A percentile compares a stretch with the other conserved stretches of the same genome.
These are phyloP conservation scores for Pleurotus tuber-regium DNA, from an alignment of 768 basidiomycete species.

Conservation along the genomic window DNA sequence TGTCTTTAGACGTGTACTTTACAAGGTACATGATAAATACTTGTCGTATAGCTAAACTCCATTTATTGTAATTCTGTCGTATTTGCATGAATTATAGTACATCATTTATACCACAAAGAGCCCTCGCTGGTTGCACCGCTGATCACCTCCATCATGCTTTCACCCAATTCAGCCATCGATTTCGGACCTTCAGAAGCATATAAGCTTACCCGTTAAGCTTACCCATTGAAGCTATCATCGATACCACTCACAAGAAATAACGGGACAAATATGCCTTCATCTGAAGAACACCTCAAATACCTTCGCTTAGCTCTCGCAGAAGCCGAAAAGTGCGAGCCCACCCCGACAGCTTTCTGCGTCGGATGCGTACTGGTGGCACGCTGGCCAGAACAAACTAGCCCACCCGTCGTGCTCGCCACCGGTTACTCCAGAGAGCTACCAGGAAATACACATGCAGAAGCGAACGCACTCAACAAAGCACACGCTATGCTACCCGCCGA, in stretches of 20 bases:
- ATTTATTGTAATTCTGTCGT: too few species aligned
- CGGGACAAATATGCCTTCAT: neutral
- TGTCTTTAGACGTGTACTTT: too few species aligned
- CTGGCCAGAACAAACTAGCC: slow-evolving; percentile 32
- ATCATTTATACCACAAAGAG: neutral
- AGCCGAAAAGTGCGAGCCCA: slow-evolving; percentile 67
- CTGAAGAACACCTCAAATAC: slow-evolving; percentile 32
- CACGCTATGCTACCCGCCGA: slow-evolving; percentile 39
- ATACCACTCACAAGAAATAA: neutral
- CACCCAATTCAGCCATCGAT: neutral
- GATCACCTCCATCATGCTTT: neutral
- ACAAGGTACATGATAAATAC: too few species aligned
- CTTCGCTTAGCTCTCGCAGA: slow-evolving; percentile 68
- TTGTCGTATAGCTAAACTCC: too few species aligned
- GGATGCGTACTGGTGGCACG: slow-evolving; percentile 72
- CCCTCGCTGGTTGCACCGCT: neutral
- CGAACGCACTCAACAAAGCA: slow-evolving; percentile 84
- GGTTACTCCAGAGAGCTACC: slow-evolving; percentile 89
- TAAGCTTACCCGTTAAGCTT: neutral
- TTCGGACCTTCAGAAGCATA: neutral
- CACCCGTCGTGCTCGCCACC: slow-evolving; percentile 60
- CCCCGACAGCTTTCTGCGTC: slow-evolving; percentile 85
- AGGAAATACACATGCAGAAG: slow-evolving; percentile 97
- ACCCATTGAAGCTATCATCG: neutral
- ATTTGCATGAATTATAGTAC: neutral